Evolutionary conservation across 1,139 yeast species (phyloP).

Genomic region (Geotrichum cucujoidarum): DNA sequence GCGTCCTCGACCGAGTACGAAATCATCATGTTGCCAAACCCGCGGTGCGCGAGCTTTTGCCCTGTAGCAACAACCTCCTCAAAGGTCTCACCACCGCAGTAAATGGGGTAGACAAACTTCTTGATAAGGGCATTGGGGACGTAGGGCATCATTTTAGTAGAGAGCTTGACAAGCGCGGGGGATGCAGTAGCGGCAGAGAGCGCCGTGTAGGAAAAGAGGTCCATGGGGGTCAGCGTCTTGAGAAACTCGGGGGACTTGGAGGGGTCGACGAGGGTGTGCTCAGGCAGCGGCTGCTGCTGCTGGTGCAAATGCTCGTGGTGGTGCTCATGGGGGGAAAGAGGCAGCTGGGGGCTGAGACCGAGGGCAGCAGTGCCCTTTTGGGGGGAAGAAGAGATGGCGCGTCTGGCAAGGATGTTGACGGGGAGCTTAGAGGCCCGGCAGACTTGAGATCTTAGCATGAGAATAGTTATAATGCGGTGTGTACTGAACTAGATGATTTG

Average conservation of each 20-base stretch:
- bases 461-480: too few relatives aligned
- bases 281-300: background rate
- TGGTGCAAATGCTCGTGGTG: background rate
- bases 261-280: slow-evolving; percentile 14
- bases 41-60: slow-evolving; percentile 57
- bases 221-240: slow-evolving; percentile 24
- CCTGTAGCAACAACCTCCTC: slow-evolving; percentile 70
- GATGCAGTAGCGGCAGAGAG: slow-evolving; percentile 34
- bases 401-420: background rate
- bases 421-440: background rate
- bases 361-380: background rate
- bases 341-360: background rate
- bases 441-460: background rate
- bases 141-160: slow-evolving; percentile 36
- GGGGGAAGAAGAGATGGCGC: slow-evolving; percentile 2
- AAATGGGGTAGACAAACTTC: slow-evolving; percentile 70
- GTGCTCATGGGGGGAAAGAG: background rate
- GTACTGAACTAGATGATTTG: too few relatives aligned
- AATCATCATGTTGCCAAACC: slow-evolving; percentile 90
- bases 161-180: slow-evolving; percentile 31
- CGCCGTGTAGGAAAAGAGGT: slow-evolving; percentile 24
- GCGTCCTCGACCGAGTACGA: slow-evolving; percentile 91
- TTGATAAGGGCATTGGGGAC: slow-evolving; percentile 68
- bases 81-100: slow-evolving; percentile 86
- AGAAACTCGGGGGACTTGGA: slow-evolving; percentile 25